These are phyloP conservation scores for Musa troglodytarum DNA, from an alignment of 176 grass and related monocot species.

Conservation along the genomic window DNA sequence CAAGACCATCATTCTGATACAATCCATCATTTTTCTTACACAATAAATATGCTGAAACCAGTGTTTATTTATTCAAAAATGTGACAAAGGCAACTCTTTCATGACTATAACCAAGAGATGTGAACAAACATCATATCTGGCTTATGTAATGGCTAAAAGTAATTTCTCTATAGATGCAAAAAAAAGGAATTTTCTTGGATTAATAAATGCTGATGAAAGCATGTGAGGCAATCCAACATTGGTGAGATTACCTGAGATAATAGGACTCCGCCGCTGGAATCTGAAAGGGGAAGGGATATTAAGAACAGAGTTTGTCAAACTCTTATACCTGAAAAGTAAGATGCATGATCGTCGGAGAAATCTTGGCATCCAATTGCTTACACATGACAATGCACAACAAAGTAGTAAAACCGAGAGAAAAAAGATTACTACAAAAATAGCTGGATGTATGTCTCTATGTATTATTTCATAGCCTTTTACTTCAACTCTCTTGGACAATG, in stretches of 20 bases:
- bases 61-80: too few relatives aligned
- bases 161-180: too few relatives aligned
- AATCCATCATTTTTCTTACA: too few relatives aligned
- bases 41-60: too few relatives aligned
- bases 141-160: too few relatives aligned
- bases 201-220: neutral
- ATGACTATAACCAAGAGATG: neutral
- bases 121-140: neutral
- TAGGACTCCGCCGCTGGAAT: conserved; percentile 73
- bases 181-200: too few relatives aligned
- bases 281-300: conserved; percentile 53
- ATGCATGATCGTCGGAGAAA: conserved; percentile 71
- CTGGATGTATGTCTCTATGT: conserved; percentile 55
- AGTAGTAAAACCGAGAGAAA: conserved; percentile 61
- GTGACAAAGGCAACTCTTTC: neutral
- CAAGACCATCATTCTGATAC: too few relatives aligned
- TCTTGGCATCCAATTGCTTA: conserved; percentile 61
- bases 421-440: conserved; percentile 60
- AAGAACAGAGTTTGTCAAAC: conserved; percentile 41
- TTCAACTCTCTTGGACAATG: conserved; percentile 48
- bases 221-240: neutral
- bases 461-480: conserved; percentile 66
- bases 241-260: conserved; percentile 56
- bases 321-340: conserved; percentile 63
- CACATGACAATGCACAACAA: conserved; percentile 51